These are phyloP conservation scores for Pseudoperonospora humuli DNA, from an alignment of 352 stramenopile species.

Conservation along the genomic window DNA sequence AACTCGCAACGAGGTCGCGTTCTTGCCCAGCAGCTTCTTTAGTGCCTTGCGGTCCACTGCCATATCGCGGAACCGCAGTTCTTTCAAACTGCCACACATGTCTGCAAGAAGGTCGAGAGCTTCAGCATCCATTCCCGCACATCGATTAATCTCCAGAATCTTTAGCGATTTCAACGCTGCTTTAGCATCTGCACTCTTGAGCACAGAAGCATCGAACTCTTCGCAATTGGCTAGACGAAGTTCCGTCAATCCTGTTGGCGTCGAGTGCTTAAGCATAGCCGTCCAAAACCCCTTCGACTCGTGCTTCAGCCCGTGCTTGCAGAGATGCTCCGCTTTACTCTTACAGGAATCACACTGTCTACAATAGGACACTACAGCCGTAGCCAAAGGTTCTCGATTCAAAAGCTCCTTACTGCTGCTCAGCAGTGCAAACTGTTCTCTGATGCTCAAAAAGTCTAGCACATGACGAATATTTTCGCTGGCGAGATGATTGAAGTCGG, in stretches of 20 bases:
- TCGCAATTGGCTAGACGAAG: constrained; percentile 51
- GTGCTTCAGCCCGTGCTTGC: constrained; percentile 26
- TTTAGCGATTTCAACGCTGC: constrained; percentile 32
- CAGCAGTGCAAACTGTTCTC: constrained; percentile 56
- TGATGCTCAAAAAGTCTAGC: constrained; percentile 44
- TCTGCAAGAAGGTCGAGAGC: constrained; percentile 35
- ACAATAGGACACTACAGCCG: constrained; percentile 51
- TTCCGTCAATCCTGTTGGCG: constrained; percentile 29
- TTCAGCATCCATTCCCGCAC: constrained; percentile 31
- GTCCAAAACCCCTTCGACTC: constrained; percentile 42
- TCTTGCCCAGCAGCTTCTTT: constrained; percentile 35
- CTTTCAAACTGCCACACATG: constrained; percentile 39
- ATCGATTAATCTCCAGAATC: constrained; percentile 60
- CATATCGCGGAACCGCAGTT: constrained; percentile 71
- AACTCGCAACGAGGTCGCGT: constrained; percentile 41
- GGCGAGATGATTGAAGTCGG: constrained; percentile 18
- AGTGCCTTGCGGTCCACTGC: constrained; percentile 46
- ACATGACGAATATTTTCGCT: constrained; percentile 51
- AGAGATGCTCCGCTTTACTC: constrained; percentile 50
- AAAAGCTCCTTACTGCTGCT: constrained; percentile 31
- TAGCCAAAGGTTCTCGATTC: constrained; percentile 33
- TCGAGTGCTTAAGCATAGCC: constrained; percentile 35
- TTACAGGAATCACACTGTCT: constrained; percentile 39
- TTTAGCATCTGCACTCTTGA: constrained; percentile 20
- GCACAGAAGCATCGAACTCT: constrained; percentile 31